Evolutionary conservation across 805 yeast species (phyloP), one percentile per base, ranked within the genome.

Genomic region (Wickerhamiella musiphila): DNA sequence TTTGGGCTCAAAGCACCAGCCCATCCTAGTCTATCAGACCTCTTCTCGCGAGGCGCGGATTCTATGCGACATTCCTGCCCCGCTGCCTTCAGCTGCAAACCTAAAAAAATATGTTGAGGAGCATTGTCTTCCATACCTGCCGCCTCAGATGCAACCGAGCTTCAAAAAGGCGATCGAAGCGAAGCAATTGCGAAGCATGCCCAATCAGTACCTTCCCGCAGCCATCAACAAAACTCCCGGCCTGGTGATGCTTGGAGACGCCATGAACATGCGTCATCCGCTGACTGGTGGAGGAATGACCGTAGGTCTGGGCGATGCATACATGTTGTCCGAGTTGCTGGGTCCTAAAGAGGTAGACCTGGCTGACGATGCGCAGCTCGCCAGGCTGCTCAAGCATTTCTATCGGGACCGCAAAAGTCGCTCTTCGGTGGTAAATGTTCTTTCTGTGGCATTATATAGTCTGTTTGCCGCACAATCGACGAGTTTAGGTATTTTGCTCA

Each of bases 231-330:
- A 82, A 49, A 63, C 69, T 26, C 73, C 72, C 8, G 98, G 98
- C 9, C 58, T 82, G 29, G 61, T 90, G 23, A 65, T 86, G 43
- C 51, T 90, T 22, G 98, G 98, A 30, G 98, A 90, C 53, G 79
- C 98, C 2, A 63, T 84, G 44, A 90, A 90, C 54, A 90, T 90
- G 95, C 68, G 98, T 52, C 98, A 90, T 53, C 98, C 98, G 18
- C 66, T 90, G 39, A 90, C 96, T 1, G 98, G 98, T 33, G 98
- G 98, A 41, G 98, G 98, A 39, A 90, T 90, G 98, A 83, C 96
- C 17, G 98, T 90, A 26, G 95, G 94, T 2, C 60, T 90, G 38
- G 78, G 73, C 49, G 98, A 90, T 54, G 78, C 81, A 4, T 76
- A 66, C 1, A 51, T 78, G 21, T 61, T 83, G 28, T 70, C 78